Evolutionary conservation across 306 rosid species (phyloP).

Genomic region (Malus fusca): DNA sequence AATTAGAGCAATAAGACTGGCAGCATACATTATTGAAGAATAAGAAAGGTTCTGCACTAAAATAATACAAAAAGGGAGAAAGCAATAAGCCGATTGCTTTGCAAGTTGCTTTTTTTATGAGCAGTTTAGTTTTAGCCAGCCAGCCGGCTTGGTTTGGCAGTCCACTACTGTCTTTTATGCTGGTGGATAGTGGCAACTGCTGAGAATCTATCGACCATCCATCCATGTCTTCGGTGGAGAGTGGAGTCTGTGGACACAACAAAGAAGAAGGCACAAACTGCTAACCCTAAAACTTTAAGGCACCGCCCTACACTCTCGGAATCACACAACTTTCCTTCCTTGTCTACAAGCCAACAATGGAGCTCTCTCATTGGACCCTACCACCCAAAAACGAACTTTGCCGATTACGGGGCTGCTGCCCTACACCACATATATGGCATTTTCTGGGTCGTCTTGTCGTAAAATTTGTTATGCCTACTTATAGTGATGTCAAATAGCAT

Average conservation of each 20-base stretch:
- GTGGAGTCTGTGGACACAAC: not conserved
- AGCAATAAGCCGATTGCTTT: not conserved
- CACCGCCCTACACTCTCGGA: not conserved
- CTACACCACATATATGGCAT: not conserved
- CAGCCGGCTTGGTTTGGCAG: not conserved
- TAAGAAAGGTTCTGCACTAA: not conserved
- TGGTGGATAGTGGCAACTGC: conserved; percentile 7
- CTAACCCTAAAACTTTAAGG: not conserved
- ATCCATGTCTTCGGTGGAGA: not conserved
- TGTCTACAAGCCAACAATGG: conserved; percentile 36
- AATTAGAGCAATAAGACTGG: not conserved
- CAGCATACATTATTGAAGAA: not conserved
- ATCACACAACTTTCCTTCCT: conserved; percentile 5
- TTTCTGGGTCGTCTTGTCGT: conserved; percentile 26
- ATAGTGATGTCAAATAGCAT: not conserved
- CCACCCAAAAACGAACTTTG: not conserved
- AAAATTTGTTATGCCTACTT: not conserved
- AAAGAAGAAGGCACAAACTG: not conserved
- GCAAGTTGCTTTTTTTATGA: not conserved
- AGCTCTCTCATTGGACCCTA: conserved; percentile 23
- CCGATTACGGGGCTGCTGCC: not conserved
- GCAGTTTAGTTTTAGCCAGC: not conserved
- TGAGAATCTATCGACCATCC: not conserved
- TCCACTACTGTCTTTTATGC: not conserved
- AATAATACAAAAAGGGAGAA: not conserved